Conservation (phyloP, 2,329 filamentous ascomycete species). For the Colletotrichum sansevieriae region DNA sequence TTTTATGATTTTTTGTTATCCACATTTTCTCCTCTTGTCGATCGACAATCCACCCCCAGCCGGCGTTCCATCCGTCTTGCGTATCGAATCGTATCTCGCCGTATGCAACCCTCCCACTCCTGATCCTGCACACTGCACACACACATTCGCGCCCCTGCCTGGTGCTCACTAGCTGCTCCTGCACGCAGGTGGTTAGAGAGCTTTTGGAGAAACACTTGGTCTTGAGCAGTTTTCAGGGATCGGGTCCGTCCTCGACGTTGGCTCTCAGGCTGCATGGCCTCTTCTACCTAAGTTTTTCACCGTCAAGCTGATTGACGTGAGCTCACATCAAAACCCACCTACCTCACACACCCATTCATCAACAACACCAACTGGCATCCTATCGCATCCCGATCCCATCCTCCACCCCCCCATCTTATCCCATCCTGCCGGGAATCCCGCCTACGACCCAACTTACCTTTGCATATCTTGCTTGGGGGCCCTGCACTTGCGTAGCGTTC, state of each 20-base stretch:
- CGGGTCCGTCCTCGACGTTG: background rate
- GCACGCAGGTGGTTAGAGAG: background rate
- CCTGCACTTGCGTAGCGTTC: constrained; percentile 13
- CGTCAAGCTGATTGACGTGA: background rate
- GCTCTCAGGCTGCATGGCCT: background rate
- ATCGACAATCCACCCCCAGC: constrained; percentile 28
- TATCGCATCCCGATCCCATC: constrained; percentile 16
- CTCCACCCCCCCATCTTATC: constrained; percentile 17
- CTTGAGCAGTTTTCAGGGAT: constrained; percentile 15
- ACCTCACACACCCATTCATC: constrained; percentile 23
- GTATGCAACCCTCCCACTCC: constrained; percentile 26
- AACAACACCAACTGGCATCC: constrained; percentile 25
- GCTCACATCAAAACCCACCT: constrained; percentile 19
- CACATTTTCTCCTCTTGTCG: constrained; percentile 38
- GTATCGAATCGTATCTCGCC: constrained; percentile 37
- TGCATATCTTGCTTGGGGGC: constrained; percentile 10
- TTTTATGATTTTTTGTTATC: constrained; percentile 33
- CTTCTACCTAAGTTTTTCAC: background rate
- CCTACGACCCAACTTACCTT: constrained; percentile 11
- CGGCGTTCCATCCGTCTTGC: constrained; percentile 31
- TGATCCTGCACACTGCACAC: constrained; percentile 30
- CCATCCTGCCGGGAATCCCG: constrained; percentile 39
- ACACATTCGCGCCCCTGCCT: background rate
- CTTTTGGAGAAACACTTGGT: background rate
- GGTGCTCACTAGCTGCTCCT: background rate